A percentile compares a stretch with the other conserved stretches of the same genome.
These are phyloP conservation scores for Crithidia acanthocephali DNA, from an alignment of 208 protist genomes.

Conservation along the genomic window DNA sequence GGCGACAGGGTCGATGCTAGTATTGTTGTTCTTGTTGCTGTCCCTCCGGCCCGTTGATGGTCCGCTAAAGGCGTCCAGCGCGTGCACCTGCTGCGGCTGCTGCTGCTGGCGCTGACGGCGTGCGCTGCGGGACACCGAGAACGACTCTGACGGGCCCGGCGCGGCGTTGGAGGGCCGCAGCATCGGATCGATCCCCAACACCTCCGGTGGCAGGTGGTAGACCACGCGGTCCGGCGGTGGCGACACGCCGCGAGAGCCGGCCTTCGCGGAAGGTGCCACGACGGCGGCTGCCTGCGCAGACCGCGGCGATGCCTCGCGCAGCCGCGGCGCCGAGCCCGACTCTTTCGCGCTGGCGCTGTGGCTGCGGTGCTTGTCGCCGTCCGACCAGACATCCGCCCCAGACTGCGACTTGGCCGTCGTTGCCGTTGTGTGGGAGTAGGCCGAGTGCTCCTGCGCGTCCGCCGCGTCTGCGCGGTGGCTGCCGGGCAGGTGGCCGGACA, in stretches of 20 bases:
- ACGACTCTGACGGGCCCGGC: not conserved
- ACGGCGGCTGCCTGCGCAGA: conserved; percentile 4
- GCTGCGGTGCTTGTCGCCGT: not conserved
- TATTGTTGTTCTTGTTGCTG: not conserved
- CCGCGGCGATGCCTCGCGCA: conserved; percentile 16
- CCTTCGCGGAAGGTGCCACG: not conserved
- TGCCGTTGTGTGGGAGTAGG: not conserved
- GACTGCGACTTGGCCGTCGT: not conserved
- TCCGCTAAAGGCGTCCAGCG: not conserved
- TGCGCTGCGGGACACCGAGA: conserved; percentile 13
- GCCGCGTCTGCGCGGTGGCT: not conserved
- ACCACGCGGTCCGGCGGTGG: conserved; percentile 1
- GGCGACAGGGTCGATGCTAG: no score
- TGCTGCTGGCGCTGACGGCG: not conserved
- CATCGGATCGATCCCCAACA: conserved; percentile 7
- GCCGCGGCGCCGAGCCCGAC: not conserved
- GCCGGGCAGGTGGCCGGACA: not conserved
- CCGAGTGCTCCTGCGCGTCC: conserved; percentile 4
- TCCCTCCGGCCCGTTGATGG: not conserved
- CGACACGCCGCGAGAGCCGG: not conserved
- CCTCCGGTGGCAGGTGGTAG: conserved; percentile 19
- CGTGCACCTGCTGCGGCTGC: not conserved
- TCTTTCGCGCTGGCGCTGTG: not conserved
- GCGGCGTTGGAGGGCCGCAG: not conserved
- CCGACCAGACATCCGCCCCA: not conserved